Evolutionary conservation across 73 alveolate species (phyloP), one percentile per base, ranked within the genome.

Genomic region (Durusdinium trenchii): DNA sequence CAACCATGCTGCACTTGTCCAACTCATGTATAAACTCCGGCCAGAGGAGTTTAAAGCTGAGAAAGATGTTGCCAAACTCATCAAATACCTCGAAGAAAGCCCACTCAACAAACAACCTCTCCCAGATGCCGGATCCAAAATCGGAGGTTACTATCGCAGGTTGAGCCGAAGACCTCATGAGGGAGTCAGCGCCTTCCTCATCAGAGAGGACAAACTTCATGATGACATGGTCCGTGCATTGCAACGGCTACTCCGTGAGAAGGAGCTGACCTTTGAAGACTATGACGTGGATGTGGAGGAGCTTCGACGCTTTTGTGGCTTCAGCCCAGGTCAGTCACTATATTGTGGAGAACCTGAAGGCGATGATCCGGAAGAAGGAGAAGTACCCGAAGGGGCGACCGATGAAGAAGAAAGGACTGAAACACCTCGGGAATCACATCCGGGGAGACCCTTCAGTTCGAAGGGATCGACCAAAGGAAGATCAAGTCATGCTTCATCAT

Each of bases 61-160:
- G 32, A 81, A 32, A 5, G 95, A 62, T 1, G 95, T 86, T 7
- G 60, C 36, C 30, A 86, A 57, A 81, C 81, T 86, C 43, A 62
- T 86, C 23, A 86, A 86, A 81, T 86, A 47, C 95, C 45, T 86
- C n/a, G 95, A 86, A 35, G 95, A 42, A 43, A 12, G 51, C n/a
- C 95, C 95, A 42, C 48, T 86, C 42, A 86, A 86, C 64, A n/a
- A 62, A 46, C 95, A 86, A 45, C 82, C 95, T 26, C 82, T 86
- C 5, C 79, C 81, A 3, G 95, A 86, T 40, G 95, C 95, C 0
- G 95, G 95, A 6, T 47, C 50, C 45, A 86, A 86, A 60, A 86
- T 86, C 79, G 95, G 95, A 54, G 69, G 69, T 26, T 86, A 86
- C 83, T 86, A 86, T 60, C 16, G 95, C 61, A 38, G 95, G 45